Conservation (phyloP, 1,284 basidiomycete species). For the Apiotrichum montevideense region DNA sequence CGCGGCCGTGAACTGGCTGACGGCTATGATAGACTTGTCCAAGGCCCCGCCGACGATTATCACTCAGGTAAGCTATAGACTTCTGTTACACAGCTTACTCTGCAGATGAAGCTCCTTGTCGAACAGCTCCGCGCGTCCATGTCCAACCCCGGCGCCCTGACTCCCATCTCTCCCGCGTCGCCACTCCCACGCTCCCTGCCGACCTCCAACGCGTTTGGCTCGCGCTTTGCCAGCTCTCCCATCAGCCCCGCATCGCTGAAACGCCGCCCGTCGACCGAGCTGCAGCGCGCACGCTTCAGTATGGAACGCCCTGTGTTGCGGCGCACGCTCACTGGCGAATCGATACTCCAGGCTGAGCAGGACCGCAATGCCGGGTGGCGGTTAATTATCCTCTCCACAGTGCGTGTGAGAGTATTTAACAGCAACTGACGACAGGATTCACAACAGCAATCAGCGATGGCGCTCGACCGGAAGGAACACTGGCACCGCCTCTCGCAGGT, state of each 20-base stretch:
- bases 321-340: slow-evolving; percentile 42
- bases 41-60: slow-evolving; percentile 29
- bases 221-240: background rate
- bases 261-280: slow-evolving; percentile 28
- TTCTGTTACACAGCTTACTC: too few species aligned
- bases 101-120: slow-evolving; percentile 31
- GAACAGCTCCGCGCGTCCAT: slow-evolving; percentile 31
- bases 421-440: slow-evolving; percentile 21
- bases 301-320: slow-evolving; percentile 20
- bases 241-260: background rate
- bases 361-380: slow-evolving; percentile 47
- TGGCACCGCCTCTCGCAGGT: slow-evolving; percentile 39
- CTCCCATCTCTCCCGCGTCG: background rate
- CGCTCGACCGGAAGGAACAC: slow-evolving; percentile 43
- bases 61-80: slow-evolving; percentile 26
- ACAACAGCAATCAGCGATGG: slow-evolving; percentile 37
- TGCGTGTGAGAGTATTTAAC: slow-evolving; percentile 5
- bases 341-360: slow-evolving; percentile 38
- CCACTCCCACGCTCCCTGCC: background rate
- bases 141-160: background rate
- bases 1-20: slow-evolving; percentile 26
- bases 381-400: slow-evolving; percentile 43
- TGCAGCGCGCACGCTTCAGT: slow-evolving; percentile 12
- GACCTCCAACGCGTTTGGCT: too few species aligned
- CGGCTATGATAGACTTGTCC: slow-evolving; percentile 27